Evolutionary conservation across 2,329 filamentous ascomycete genomes (phyloP).

Genomic region (Daldinia sp.): DNA sequence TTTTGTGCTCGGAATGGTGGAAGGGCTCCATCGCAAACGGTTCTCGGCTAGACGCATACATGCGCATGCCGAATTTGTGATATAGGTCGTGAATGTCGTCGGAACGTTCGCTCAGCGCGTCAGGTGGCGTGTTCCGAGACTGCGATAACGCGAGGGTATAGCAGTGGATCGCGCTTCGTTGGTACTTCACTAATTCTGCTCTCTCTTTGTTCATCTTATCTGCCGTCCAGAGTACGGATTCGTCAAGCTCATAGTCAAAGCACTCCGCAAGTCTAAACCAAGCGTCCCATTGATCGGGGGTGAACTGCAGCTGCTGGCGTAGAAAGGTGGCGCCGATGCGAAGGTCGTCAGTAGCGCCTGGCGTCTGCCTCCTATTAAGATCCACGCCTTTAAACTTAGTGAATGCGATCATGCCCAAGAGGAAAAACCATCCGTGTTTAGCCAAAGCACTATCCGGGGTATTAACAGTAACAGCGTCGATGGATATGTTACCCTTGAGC

Average conservation of each 20-base stretch:
- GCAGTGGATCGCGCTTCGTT: conserved; percentile 86
- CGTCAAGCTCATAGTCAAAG: conserved; percentile 88
- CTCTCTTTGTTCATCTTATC: conserved; percentile 92
- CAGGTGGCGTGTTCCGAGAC: conserved; percentile 60
- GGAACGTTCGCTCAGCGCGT: conserved; percentile 57
- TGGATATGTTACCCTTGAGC: conserved; percentile 80
- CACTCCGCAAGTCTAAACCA: conserved; percentile 92
- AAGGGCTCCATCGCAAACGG: conserved; percentile 74
- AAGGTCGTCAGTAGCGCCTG: conserved; percentile 84
- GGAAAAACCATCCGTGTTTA: conserved; percentile 89
- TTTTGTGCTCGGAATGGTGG: conserved; percentile 66
- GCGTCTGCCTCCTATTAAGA: conserved; percentile 79
- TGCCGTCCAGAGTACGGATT: conserved; percentile 87
- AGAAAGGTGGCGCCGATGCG: conserved; percentile 85
- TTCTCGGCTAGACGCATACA: conserved; percentile 72
- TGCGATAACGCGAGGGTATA: conserved; percentile 73
- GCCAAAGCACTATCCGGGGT: conserved; percentile 78
- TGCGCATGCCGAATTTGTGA: conserved; percentile 70
- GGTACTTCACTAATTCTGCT: conserved; percentile 77
- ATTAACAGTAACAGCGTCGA: conserved; percentile 78
- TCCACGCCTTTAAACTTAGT: conserved; percentile 82
- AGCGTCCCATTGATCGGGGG: conserved; percentile 84
- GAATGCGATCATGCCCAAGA: conserved; percentile 88
- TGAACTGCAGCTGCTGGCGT: conserved; percentile 84
- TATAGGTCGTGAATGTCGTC: conserved; percentile 70